phyloP scores from a whole-genome alignment of 352 stramenopile genomes.

The Pythium oligandrum region DNA sequence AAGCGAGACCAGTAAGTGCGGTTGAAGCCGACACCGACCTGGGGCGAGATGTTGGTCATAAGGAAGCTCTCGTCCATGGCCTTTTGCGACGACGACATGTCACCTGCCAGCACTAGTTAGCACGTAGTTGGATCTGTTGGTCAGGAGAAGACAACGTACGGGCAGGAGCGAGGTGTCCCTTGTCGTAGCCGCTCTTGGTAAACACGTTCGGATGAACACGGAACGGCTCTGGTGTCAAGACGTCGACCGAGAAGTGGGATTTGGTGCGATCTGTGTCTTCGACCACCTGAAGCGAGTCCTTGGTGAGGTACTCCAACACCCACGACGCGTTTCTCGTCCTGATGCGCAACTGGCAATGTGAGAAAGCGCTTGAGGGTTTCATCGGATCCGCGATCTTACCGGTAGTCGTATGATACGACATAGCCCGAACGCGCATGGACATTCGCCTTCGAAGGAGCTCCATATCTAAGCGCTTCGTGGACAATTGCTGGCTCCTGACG shows the following conservation, averaged over 20 bases:
- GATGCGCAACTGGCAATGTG: no score
- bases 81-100: slow-evolving; percentile 82
- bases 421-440: no score
- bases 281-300: slow-evolving; percentile 51
- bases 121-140: no score
- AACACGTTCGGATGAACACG: slow-evolving; percentile 87
- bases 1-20: slow-evolving; percentile 84
- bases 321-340: slow-evolving; percentile 83
- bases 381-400: no score
- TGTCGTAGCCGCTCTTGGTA: slow-evolving; percentile 91
- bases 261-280: slow-evolving; percentile 79
- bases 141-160: slow-evolving; percentile 22
- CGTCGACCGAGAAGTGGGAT: slow-evolving; percentile 86
- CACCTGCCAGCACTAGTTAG: slow-evolving; percentile 23
- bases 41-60: slow-evolving; percentile 94
- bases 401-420: no score
- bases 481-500: no score
- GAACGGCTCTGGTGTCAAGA: slow-evolving; percentile 62
- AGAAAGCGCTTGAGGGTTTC: no score
- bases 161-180: slow-evolving; percentile 91
- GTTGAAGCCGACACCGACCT: slow-evolving; percentile 87
- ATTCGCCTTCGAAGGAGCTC: no score
- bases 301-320: slow-evolving; percentile 83
- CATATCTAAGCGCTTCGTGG: no score
- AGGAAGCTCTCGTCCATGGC: slow-evolving; percentile 92